Base-by-base conservation (phyloP, 495 filamentous ascomycete genomes). In the Lichina pygmaea region DNA sequence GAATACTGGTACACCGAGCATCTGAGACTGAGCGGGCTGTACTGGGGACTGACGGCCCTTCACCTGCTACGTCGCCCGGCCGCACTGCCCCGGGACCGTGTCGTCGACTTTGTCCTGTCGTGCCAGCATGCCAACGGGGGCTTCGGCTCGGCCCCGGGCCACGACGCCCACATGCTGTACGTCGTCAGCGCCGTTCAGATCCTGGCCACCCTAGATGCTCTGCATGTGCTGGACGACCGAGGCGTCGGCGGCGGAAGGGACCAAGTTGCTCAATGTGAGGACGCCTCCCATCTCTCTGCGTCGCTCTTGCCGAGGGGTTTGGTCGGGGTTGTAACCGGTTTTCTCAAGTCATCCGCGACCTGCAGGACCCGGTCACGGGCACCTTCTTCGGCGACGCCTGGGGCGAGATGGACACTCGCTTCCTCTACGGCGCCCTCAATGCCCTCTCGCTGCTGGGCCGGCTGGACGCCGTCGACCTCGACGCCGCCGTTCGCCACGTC, bases 1-100 rank as follows among this genome's bases (percentile, higher is more conserved):
- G 85, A 94, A 57, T 95, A 95, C 62, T 92, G 85, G 76, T 68
- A 94, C 51, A 95, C 91, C 6, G 85, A 94, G 60, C 89, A 97
- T 55, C 72, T 97, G 45, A 81, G 89, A 42, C 65, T 95, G 33
- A 93, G 85, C 56, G 89, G 89, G 33, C 69, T 95, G 34, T 97
- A 97, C 60, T 97, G 89, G 89, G 89, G 91, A 30, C 63, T 97
- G 46, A 86, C 73, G 3, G 78, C 86, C 11, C 69, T 95, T 7
- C 77, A 93, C 62, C 67, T 95, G 12, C 72, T 97, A 38, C 72
- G 75, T 42, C 74, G 72, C 44, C 81, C 84, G 6, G 68, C 86
- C 34, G 81, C 77, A 6, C 68, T 97, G 7, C 76, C 86, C 12
- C 76, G 85, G 32, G 65, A 76, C 37, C 74, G 83, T 48, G 78